phyloP scores from a whole-genome alignment of 2,329 filamentous ascomycete genomes.

The Colletotrichum sojae region DNA sequence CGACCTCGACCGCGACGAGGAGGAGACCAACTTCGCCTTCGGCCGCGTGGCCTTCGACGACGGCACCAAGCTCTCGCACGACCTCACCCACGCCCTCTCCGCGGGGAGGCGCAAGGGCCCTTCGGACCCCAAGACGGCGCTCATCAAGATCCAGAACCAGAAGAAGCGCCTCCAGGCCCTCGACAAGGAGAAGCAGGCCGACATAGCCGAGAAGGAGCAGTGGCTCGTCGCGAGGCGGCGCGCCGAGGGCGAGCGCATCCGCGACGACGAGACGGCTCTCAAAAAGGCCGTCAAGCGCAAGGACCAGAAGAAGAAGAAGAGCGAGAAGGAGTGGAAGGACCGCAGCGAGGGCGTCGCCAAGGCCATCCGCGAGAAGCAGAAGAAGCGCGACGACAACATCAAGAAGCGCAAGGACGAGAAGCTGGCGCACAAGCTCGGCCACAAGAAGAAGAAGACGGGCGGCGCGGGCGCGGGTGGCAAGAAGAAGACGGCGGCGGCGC shows the following conservation, averaged over 20 bases:
- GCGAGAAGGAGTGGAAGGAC: constrained; percentile 88
- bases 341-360: constrained; percentile 80
- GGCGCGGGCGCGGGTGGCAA: background rate
- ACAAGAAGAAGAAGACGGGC: constrained; percentile 62
- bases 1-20: constrained; percentile 56
- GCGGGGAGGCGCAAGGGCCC: constrained; percentile 81
- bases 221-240: constrained; percentile 94
- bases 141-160: constrained; percentile 90
- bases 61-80: constrained; percentile 83
- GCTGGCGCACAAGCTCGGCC: constrained; percentile 68
- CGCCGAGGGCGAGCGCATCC: constrained; percentile 89
- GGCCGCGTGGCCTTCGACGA: constrained; percentile 93
- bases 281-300: constrained; percentile 97
- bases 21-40: constrained; percentile 81
- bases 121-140: constrained; percentile 86
- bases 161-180: constrained; percentile 83
- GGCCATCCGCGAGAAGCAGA: constrained; percentile 83
- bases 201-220: constrained; percentile 92
- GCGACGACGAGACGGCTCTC: constrained; percentile 86
- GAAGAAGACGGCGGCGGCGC: constrained; percentile 66
- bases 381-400: constrained; percentile 86
- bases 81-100: constrained; percentile 71
- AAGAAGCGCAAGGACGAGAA: constrained; percentile 83
- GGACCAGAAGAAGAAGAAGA: constrained; percentile 91
- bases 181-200: constrained; percentile 84